Evolutionary conservation across 1,284 basidiomycete species (phyloP).

Genomic region (Rugiboletus extremiorientalis): DNA sequence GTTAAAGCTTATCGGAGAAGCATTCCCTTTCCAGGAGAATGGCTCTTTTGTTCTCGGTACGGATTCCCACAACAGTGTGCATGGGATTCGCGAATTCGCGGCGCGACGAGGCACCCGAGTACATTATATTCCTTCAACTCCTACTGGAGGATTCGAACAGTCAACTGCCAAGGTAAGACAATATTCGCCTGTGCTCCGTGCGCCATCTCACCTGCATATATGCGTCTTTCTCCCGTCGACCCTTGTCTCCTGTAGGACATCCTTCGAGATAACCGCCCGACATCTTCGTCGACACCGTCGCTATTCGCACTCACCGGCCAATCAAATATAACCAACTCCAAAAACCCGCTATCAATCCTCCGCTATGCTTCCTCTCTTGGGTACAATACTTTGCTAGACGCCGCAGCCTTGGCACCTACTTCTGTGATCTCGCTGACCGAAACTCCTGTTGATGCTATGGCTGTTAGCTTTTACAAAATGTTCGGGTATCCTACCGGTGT

Average conservation of each 20-base stretch:
- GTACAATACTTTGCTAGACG: slow-evolving; percentile 74
- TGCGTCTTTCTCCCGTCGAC: slow-evolving; percentile 10
- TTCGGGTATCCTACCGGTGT: slow-evolving; percentile 86
- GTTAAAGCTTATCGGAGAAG: slow-evolving; percentile 78
- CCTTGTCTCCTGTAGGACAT: slow-evolving; percentile 37
- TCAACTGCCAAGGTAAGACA: slow-evolving; percentile 55
- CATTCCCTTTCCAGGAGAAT: slow-evolving; percentile 64
- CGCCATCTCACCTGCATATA: slow-evolving; percentile 14
- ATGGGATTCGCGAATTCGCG: slow-evolving; percentile 78
- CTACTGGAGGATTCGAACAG: slow-evolving; percentile 60
- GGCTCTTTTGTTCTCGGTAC: slow-evolving; percentile 63
- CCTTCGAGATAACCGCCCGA: slow-evolving; percentile 44
- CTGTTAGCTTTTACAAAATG: slow-evolving; percentile 86
- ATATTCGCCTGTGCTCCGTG: not conserved
- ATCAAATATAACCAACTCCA: slow-evolving; percentile 76
- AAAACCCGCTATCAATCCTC: slow-evolving; percentile 55
- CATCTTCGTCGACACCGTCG: slow-evolving; percentile 43
- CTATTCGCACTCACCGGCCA: slow-evolving; percentile 77
- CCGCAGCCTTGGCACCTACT: slow-evolving; percentile 75
- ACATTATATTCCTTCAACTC: slow-evolving; percentile 62
- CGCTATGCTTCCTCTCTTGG: slow-evolving; percentile 64
- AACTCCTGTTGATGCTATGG: slow-evolving; percentile 75
- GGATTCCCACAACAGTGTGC: slow-evolving; percentile 83
- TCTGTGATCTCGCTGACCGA: slow-evolving; percentile 64
- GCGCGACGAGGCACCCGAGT: slow-evolving; percentile 52